Base-by-base conservation (phyloP, 2,329 filamentous ascomycete genomes). In the Huntiella omanensis region DNA sequence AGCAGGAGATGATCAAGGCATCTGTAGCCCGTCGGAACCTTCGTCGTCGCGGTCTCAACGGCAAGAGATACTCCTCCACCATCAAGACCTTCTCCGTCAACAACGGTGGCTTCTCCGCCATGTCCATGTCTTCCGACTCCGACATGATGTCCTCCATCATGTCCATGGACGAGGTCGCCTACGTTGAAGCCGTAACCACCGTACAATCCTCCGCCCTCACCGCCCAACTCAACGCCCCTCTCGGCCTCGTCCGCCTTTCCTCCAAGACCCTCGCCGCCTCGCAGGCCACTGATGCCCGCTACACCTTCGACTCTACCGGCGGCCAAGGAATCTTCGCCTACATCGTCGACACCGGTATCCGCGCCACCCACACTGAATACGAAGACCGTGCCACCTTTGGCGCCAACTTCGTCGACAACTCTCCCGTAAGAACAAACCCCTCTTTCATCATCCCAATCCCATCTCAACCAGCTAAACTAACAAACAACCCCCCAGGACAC, bases 311-410 rank as follows among this genome's bases (percentile, higher is more conserved):
- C 55, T 59, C 60, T 48, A 63, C 62, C 10, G 68, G 66, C 16
- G 73, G 72, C 32, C 48, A 65, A 52, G 70, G 69, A n/a, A 70
- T 73, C 53, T 77, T 70, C 16, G 69, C 67, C 22, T 82, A 74
- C 56, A 61, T 82, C 17, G 69, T 82, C 36, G 77, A 82, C 59
- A 80, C 76, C 4, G 77, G 77, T 53, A 72, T 81, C 56, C 61
- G 62, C 46, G 60, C 62, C 34, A 63, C 64, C 4, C 77, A 82
- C 59, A 54, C 57, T 38, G 68, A 75, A 55, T 77, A 71, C 52
- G 62, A 68, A 56, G 70, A 68, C 42, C 69, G 73, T 48, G 74
- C 73, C 13, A 63, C 57, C 7, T 66, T 68, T 49, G 71, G 59
- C 13, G 67, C 63, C 54, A 75, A 74, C 60, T 69, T 70, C 48